Evolutionary conservation across 1,284 basidiomycete genomes (phyloP), one percentile per base, ranked within the genome.

Genomic region (Melanopsichium pennsylvanicum): DNA sequence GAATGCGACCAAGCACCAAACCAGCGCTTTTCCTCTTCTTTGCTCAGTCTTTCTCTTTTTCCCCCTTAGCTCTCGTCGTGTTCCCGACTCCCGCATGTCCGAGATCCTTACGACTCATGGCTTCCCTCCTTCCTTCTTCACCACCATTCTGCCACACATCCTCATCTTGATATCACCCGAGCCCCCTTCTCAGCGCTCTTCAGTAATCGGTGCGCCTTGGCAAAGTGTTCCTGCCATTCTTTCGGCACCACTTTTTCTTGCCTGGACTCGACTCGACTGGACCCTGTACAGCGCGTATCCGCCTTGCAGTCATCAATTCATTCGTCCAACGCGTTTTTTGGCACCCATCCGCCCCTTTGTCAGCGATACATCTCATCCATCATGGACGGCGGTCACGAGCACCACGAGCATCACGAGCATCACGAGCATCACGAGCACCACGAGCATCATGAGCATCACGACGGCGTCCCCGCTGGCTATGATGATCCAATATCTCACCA

Each of bases 31-130:
- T 32, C 25, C 9, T 37, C 29, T 23, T 32, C 16, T 21, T 7
- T 23, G 6, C 26, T 39, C 22, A 21, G 40, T 27, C 31, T 39
- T 19, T 40, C 21, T 33, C 19, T 25, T 21, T 36, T 25, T 5
- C 32, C 38, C 27, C 2, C 8, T 25, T 7, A 18, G 37, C 23
- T 15, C 9, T 34, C 31, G 27, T 21, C 42, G 42, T 19, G 41
- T 45, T 31, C 36, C 55, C 55, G 55, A 58, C 37, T 58, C 37
- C 55, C 47, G 55, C 42, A 25, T 58, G 33, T 43, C 46, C 36
- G 40, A 40, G 19, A 19, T 13, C 40, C 26, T 13, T 29, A 7
- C 27, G 25, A 22, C 27, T 19, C 7, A 19, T 13, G 31, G 2
- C 18, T 45, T 44, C 50, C 34, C 39, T 33, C 33, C 36, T 32